Base-by-base conservation (phyloP, 139 green algal genomes). In the Coccomyxa sp. region DNA sequence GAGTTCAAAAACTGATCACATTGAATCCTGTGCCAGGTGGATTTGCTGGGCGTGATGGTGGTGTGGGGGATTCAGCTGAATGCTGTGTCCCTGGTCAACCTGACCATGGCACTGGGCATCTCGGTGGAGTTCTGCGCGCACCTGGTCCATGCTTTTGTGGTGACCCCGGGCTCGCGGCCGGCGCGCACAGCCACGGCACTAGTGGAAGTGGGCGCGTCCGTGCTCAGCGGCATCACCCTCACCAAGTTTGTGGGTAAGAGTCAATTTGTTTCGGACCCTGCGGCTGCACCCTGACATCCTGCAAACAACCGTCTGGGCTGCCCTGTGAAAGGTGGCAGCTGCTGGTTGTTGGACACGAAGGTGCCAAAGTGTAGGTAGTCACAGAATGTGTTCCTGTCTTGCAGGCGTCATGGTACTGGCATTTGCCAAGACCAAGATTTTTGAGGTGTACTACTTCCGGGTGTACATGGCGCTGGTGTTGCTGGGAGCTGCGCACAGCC, bases 381-480 rank as follows among this genome's bases (percentile, higher is more conserved):
- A 51, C 38, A 51, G 38, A 51, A 71, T 71, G 63, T 25, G 21
- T 21, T 71, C 4, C 63, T 71, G 63, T 25, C 16, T 7, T 60
- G 58, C 83, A 86, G 94, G 94, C n/a, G 94, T 97, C 68, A 78
- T 87, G 13, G 93, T 97, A 80, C 89, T 97, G 80, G 93, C 91
- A 17, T 93, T 91, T 77, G 91, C 95, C 13, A 86, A 77, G 32
- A 98, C 94, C 13, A 87, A 87, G 67, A 95, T 97, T 81, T 96
- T 97, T 79, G 82, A 90, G 76, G 86, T 91, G 45, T 94, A 92
- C 82, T 95, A 89, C 81, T 94, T 93, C 89, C 81, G 93, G 76
- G 91, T 98, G 86, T 98, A 98, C 85, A 67, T 95, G 57, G 92
- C 88, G 13, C 87, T 98, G 51, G 95, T 98, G 27, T n/a, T 96